These are phyloP conservation scores for Discostella stelligera DNA, from an alignment of 352 stramenopile genomes.

Conservation along the genomic window DNA sequence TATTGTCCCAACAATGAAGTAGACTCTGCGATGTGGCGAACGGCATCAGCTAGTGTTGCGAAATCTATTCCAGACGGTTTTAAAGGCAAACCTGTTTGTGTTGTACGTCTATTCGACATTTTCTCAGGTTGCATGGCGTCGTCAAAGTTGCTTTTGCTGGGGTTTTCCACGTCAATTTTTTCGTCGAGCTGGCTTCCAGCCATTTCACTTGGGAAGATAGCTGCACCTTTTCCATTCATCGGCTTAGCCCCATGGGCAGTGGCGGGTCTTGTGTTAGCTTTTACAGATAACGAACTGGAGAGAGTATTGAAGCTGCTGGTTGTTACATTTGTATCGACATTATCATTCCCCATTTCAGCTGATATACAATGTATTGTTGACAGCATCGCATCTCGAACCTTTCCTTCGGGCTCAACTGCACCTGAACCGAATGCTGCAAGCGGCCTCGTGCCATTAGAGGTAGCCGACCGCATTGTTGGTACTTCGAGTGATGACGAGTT, in stretches of 20 bases:
- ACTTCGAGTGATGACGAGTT: neutral
- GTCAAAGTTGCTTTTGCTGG: neutral
- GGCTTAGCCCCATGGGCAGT: neutral
- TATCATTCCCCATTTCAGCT: too few relatives aligned
- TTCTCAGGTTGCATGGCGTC: neutral
- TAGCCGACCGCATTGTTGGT: neutral
- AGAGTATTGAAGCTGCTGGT: too few relatives aligned
- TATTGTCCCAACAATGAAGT: slow-evolving; percentile 87
- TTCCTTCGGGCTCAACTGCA: too few relatives aligned
- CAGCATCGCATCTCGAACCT: too few relatives aligned
- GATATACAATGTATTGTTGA: too few relatives aligned
- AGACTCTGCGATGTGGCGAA: slow-evolving; percentile 90
- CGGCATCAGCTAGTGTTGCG: slow-evolving; percentile 66
- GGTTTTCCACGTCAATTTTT: neutral
- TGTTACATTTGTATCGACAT: too few relatives aligned
- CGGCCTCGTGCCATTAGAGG: too few relatives aligned
- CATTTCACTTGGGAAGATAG: neutral
- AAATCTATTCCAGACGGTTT: slow-evolving; percentile 54
- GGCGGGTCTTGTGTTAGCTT: neutral
- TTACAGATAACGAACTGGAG: neutral
- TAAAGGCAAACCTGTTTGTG: slow-evolving; percentile 9
- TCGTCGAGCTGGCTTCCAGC: neutral
- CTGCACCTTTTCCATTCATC: neutral
- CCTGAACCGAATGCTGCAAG: neutral
- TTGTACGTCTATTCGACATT: neutral